Conservation (phyloP, 768 basidiomycete species). For the Paxillus rubicundulus region DNA sequence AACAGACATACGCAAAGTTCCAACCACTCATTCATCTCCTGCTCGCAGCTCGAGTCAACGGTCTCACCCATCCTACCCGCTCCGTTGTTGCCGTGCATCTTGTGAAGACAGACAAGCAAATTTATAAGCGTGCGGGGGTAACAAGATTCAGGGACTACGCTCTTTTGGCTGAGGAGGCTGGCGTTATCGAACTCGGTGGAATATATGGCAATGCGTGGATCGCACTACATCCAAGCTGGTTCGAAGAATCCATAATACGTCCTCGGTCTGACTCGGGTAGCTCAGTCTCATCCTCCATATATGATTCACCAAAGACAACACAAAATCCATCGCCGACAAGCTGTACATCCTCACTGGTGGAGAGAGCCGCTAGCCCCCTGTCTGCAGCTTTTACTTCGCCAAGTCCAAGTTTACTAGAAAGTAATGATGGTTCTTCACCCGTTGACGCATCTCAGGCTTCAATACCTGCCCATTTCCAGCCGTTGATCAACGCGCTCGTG, state of each 20-base stretch:
- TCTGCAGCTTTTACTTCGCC: neutral
- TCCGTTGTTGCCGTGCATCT: constrained; percentile 38
- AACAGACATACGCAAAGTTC: constrained; percentile 29
- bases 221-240: constrained; percentile 26
- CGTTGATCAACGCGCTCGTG: constrained; percentile 35
- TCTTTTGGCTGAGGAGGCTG: constrained; percentile 24
- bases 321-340: constrained; percentile 8
- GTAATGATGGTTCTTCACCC: neutral
- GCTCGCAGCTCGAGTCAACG: constrained; percentile 26
- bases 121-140: constrained; percentile 28
- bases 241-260: neutral
- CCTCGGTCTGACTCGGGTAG: neutral
- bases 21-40: constrained; percentile 24
- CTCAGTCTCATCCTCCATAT: constrained; percentile 11
- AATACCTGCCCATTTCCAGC: constrained; percentile 20
- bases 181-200: constrained; percentile 26
- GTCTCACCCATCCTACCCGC: constrained; percentile 36
- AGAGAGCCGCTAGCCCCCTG: neutral
- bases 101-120: constrained; percentile 20
- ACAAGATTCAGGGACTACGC: constrained; percentile 26
- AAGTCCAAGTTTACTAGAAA: neutral
- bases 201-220: constrained; percentile 22
- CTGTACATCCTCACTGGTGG: constrained; percentile 7
- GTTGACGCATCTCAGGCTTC: neutral
- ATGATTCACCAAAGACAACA: constrained; percentile 6